A percentile compares a stretch with the other conserved stretches of the same genome.
phyloP scores from a whole-genome alignment of 495 filamentous ascomycete genomes.

The Penicillium lividum region DNA sequence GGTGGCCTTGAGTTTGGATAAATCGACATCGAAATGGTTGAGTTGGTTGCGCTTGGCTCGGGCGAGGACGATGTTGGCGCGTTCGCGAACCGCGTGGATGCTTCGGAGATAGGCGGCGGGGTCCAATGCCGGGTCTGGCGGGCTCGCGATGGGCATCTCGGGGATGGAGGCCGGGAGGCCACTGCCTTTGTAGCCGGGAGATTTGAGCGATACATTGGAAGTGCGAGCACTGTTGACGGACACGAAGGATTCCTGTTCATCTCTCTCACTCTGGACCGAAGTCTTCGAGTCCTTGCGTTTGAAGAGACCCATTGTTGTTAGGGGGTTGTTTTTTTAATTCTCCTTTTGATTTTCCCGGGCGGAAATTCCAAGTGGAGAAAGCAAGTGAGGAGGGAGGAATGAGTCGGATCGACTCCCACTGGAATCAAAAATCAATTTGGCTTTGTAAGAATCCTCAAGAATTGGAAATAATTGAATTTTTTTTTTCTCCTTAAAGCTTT shows the following conservation, averaged over 20 bases:
- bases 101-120: slow-evolving; percentile 91
- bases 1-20: slow-evolving; percentile 82
- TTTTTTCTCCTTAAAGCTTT: slow-evolving; percentile 7
- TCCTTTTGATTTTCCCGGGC: not conserved
- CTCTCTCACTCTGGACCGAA: slow-evolving; percentile 49
- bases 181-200: slow-evolving; percentile 49
- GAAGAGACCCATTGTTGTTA: slow-evolving; percentile 54
- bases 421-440: not conserved
- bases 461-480: not conserved
- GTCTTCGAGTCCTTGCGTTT: slow-evolving; percentile 60
- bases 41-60: slow-evolving; percentile 79
- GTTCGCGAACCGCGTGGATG: slow-evolving; percentile 83
- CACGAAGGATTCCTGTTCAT: slow-evolving; percentile 47
- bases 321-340: not conserved
- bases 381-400: not conserved
- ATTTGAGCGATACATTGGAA: slow-evolving; percentile 57
- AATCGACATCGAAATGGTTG: slow-evolving; percentile 89
- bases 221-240: slow-evolving; percentile 52
- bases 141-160: slow-evolving; percentile 73
- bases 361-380: slow-evolving; percentile 4
- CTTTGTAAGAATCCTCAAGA: not conserved
- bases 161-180: slow-evolving; percentile 52
- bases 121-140: slow-evolving; percentile 87
- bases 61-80: slow-evolving; percentile 68
- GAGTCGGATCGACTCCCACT: not conserved